Evolutionary conservation across 2,329 filamentous ascomycete genomes (phyloP), one percentile per base, ranked within the genome.

Genomic region (Rhynchosporium secalis): DNA sequence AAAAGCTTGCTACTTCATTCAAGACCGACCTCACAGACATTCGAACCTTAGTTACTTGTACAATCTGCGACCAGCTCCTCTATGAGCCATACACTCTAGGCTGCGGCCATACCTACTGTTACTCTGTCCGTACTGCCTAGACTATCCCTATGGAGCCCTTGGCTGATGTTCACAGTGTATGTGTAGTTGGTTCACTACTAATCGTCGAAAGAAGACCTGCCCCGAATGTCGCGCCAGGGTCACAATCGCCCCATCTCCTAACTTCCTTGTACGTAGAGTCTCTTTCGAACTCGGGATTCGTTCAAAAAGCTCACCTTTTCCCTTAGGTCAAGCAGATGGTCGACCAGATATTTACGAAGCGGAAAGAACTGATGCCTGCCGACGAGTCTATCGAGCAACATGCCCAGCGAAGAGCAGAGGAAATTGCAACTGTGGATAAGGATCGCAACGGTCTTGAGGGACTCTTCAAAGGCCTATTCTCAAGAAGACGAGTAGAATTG

Each of bases 31-130:
- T 90, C 51, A 81, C 86, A 68, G 80, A 82, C 68, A 82, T 90
- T 65, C 81, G 86, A 66, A 76, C 75, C 36, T 78, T 87, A 38
- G 77, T 88, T 69, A 86, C 85, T 62, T 90, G 87, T 76, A 86
- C 86, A 66, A 86, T 90, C 65, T 90, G 87, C 74, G 83, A 88
- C 67, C 81, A 84, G 60, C 81, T 87, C 55, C 80, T 90, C 56
- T 89, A 89, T 75, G 86, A 90, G 73, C 87, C 87, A 1, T 90
- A 85, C 75, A 87, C 84, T 20, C 80, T 89, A 58, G 79, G 79
- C 6, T 90, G 87, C 69, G 87, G 87, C 3, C 87, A 90, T 73
- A 89, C 87, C 6, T 90, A 88, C 74, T 90, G 87, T 76, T 90
- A 90, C 72, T 84, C 82, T 49, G 83, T 85, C 67, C 73, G 81